A percentile compares a stretch with the other conserved stretches of the same genome.
Evolutionary conservation across 495 filamentous ascomycete species (phyloP).

Genomic region (Ramalina peruviana): DNA sequence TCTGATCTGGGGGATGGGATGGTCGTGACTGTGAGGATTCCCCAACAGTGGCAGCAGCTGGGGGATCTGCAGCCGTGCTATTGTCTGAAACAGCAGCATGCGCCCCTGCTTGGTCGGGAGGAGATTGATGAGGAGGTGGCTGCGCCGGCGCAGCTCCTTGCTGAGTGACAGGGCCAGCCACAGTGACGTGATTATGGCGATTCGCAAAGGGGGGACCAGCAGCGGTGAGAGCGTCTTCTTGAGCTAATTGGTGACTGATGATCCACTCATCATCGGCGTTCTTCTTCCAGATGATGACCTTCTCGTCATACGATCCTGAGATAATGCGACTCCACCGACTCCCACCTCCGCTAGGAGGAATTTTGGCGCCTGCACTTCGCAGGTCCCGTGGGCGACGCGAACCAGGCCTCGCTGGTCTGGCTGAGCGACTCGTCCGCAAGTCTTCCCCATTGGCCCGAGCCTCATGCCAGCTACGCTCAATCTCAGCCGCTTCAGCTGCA

Average conservation of each 20-base stretch:
- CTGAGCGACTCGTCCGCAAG: constrained; percentile 28
- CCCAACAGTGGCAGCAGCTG: too few species aligned
- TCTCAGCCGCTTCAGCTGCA: constrained; percentile 52
- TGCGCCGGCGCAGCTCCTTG: not conserved
- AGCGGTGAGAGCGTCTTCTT: constrained; percentile 43
- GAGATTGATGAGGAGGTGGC: constrained; percentile 1
- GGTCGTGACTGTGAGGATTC: too few species aligned
- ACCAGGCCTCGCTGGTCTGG: constrained; percentile 45
- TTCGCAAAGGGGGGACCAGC: constrained; percentile 18
- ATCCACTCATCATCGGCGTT: constrained; percentile 72
- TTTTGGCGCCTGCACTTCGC: constrained; percentile 60
- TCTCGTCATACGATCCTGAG: constrained; percentile 90
- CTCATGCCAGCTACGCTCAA: constrained; percentile 56
- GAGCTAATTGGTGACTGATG: constrained; percentile 52
- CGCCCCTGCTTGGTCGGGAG: too few species aligned
- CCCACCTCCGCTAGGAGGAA: constrained; percentile 81
- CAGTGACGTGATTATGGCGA: too few species aligned
- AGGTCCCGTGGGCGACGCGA: constrained; percentile 64
- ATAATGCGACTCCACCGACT: constrained; percentile 79
- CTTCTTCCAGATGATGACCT: constrained; percentile 84
- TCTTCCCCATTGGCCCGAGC: constrained; percentile 45
- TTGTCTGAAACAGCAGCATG: too few species aligned
- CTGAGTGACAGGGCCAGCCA: too few species aligned
- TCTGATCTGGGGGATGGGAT: too few species aligned
- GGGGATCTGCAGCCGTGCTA: too few species aligned